Evolutionary conservation across 2,329 filamentous ascomycete genomes (phyloP), one percentile per base, ranked within the genome.

Genomic region (Xylariomycetidae sp.): DNA sequence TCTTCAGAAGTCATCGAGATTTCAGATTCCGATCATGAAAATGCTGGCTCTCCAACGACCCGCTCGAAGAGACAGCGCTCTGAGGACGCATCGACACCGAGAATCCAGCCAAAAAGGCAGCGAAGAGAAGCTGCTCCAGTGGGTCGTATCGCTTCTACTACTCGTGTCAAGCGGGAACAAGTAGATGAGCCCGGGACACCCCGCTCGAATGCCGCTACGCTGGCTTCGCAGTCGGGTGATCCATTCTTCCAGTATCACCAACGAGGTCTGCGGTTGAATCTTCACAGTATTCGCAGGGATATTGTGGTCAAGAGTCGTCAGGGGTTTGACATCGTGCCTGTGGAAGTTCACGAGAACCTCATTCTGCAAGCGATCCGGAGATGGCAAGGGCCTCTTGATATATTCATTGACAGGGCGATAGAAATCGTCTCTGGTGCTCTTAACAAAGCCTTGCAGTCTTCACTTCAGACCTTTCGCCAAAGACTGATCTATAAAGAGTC

Each of bases 261-360:
- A 27, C 15, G 13, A 27, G 26, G 17, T 13, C 13, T 27, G 26
- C 26, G 10, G 14, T 5, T 45, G 6, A 31, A 23, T 13, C 28
- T 76, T 1, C 53, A 57, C 3, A 57, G 69, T 20, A 71, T 84
- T 1, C 66, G 69, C 0, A 55, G 64, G 0, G 65, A 76, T 6
- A 77, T 82, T 16, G 57, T 62, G 16, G 56, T 63, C 3, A 72
- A 71, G 10, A 71, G 67, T 13, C 65, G 63, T 18, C 67, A 72
- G 1, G 77, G 77, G 0, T 64, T 77, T 35, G 72, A n/a, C n/a
- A n/a, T 76, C 2, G 70, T 75, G 0, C 70, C 77, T 1, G 66
- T 73, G 0, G 69, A 74, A 17, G 75, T 81, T 0, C 74, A 78
- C 18, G 69, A 77, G 16, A 63, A 64, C 0, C 61, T 83, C 5